Evolutionary conservation across 2,329 filamentous ascomycete species (phyloP), one percentile per base, ranked within the genome.

Genomic region (Raffaelea arxii): DNA sequence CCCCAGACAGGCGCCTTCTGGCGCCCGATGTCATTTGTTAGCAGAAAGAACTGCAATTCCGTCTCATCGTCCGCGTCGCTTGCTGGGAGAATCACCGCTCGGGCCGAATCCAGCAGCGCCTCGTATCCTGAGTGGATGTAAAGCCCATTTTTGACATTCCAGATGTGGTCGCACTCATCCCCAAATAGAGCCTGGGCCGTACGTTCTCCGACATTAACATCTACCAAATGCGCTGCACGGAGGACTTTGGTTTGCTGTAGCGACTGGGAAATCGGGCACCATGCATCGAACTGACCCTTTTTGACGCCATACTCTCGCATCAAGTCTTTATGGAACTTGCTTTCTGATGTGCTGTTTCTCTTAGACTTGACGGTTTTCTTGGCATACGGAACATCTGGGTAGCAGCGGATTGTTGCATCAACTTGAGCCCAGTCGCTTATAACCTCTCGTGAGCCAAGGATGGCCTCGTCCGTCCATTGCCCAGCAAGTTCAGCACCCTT

Each of bases 181-280:
- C 46, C 46, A 18, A 47, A 47, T 2, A 47, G 12, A 6, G 32
- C 45, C 2, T 36, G 40, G 3, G 45, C 45, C 3, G 40, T 43
- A 3, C 22, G 16, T 10, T 47, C 32, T 4, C 45, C 40, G 4
- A 47, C 19, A 43, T 43, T 43, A 25, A 19, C 40, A 24, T 47
- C 35, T 39, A 43, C 32, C 38, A 47, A 32, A 19, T 47, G 40
- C 4, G 45, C 45, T 3, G 45, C 45, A 4, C 9, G 9, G 21
- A 36, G 5, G 30, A 19, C 14, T 21, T 14, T 21, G 14, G 19
- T 7, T n/a, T n/a, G n/a, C n/a, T 24, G 7, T 9, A 9, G 16
- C 14, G 14, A 11, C 3, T 24, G 41, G 6, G 25, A 9, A 10
- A 43, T 36, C 9, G 30, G 42, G 18, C 42, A 37, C 30, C 30